Base-by-base conservation (phyloP, 2,329 filamentous ascomycete species). In the Chrysoporthe puriensis region DNA sequence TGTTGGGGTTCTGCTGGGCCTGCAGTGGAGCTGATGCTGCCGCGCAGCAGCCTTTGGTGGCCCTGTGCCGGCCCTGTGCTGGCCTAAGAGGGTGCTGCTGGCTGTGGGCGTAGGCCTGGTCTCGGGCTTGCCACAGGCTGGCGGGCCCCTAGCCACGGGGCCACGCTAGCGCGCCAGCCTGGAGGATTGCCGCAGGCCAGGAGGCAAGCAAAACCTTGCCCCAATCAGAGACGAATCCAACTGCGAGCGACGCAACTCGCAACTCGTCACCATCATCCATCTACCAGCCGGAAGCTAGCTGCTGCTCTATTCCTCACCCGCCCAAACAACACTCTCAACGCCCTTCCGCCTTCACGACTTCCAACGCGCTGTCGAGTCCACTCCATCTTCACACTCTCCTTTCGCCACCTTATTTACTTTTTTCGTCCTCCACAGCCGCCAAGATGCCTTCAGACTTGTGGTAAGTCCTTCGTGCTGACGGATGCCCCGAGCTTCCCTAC, bases 361-460 rank as follows among this genome's bases (percentile, higher is more conserved):
- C 64, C 66, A 69, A 64, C 64, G 46, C 67, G 48, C 64, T 61
- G 59, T 40, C 66, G 60, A 67, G 34, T 21, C 58, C 59, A 48
- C 66, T 52, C 63, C 63, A 56, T 64, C 70, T 54, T 56, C 64
- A 66, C 48, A 54, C 60, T n/a, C 42, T 60, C 62, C 44, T 40
- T 48, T 43, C 46, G 54, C 44, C 62, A 42, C 63, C 65, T 66
- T 66, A 67, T 70, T 62, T 64, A 68, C 63, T 68, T 69, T 70
- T 70, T 67, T 68, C 66, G 62, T 48, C 70, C 67, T 73, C 71
- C 70, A 73, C 64, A 72, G 77, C 77, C 78, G 77, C 71, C 85
- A 90, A 83, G 77, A 95, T 96, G 92, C 82, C 89, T 80, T 84
- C 90, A 77, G 91, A 94, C 85, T 87, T 91, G 80, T 96, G 92